Percentiles rank a stretch among this genome's conserved stretches.
Evolutionary conservation across 2,329 filamentous ascomycete genomes (phyloP).

Genomic region (Venturiaceae sp.): DNA sequence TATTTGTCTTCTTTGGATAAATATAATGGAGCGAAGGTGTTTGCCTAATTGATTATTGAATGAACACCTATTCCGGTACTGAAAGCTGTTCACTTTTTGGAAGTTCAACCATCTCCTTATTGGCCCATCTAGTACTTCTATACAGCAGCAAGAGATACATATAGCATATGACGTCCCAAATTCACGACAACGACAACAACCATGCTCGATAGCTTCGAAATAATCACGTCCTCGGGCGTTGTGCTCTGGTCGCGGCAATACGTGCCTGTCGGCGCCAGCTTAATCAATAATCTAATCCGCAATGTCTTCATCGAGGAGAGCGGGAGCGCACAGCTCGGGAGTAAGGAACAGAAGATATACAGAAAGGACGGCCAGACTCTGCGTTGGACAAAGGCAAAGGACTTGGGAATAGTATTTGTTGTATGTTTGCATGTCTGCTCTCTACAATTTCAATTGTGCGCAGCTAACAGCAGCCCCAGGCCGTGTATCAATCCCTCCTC

Average conservation of each 20-base stretch:
- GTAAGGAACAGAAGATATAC: constrained; percentile 51
- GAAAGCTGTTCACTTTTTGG: neutral
- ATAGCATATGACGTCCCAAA: neutral
- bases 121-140: too few species aligned
- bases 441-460: neutral
- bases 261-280: constrained; percentile 64
- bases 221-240: constrained; percentile 89
- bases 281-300: constrained; percentile 90
- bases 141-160: neutral
- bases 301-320: constrained; percentile 98
- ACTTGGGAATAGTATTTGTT: constrained; percentile 90
- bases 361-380: constrained; percentile 88
- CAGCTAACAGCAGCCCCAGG: constrained; percentile 42
- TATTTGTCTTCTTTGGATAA: too few species aligned
- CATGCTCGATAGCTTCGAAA: constrained; percentile 97
- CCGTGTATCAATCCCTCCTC: constrained; percentile 90
- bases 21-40: too few species aligned
- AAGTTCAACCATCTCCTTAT: too few species aligned
- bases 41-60: too few species aligned
- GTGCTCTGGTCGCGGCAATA: constrained; percentile 93
- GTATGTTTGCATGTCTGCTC: constrained; percentile 42
- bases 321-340: constrained; percentile 42
- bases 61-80: too few species aligned
- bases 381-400: constrained; percentile 88
- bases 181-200: constrained; percentile 8